Percentiles rank a stretch among this genome's conserved stretches.
phyloP scores from a whole-genome alignment of 805 yeast genomes.

The Yarrowia hollandica region DNA sequence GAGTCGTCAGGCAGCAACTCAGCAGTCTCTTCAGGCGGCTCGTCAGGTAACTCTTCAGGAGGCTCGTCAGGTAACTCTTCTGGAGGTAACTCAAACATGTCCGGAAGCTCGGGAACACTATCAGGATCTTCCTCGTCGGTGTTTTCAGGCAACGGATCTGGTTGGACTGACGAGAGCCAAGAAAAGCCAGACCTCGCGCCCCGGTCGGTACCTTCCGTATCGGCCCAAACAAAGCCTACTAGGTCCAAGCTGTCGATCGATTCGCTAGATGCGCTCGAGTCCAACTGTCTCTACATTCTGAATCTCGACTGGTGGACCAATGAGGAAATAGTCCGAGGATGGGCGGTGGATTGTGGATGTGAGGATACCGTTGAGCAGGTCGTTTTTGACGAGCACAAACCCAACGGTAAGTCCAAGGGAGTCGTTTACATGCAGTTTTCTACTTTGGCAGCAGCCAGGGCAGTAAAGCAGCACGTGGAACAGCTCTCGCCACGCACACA shows the following conservation, averaged over 20 bases:
- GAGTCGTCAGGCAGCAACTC: conserved; percentile 17
- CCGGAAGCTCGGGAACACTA: neutral
- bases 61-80: neutral
- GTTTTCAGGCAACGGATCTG: neutral
- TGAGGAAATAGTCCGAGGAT: conserved; percentile 35
- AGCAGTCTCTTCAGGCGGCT: no score
- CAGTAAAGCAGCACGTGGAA: conserved; percentile 28
- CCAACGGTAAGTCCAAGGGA: conserved; percentile 36
- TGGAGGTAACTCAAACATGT: neutral
- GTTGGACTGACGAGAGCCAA: neutral
- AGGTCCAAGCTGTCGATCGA: conserved; percentile 9
- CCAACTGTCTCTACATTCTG: conserved; percentile 16
- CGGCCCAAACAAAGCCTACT: neutral
- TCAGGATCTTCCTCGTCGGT: neutral
- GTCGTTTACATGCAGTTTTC: conserved; percentile 32
- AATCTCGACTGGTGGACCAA: conserved; percentile 35
- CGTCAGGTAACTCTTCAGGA: neutral
- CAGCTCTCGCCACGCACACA: conserved; percentile 29
- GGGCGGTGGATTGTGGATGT: conserved; percentile 31
- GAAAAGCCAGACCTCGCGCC: conserved; percentile 11
- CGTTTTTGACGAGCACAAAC: conserved; percentile 34
- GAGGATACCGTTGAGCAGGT: conserved; percentile 28
- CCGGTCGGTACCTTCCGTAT: neutral
- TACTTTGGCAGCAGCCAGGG: conserved; percentile 26
- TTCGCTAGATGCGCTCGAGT: conserved; percentile 1